A percentile compares a stretch with the other conserved stretches of the same genome.
phyloP scores from a whole-genome alignment of 1,139 yeast species.

The Yamadazyma dushanensis region DNA sequence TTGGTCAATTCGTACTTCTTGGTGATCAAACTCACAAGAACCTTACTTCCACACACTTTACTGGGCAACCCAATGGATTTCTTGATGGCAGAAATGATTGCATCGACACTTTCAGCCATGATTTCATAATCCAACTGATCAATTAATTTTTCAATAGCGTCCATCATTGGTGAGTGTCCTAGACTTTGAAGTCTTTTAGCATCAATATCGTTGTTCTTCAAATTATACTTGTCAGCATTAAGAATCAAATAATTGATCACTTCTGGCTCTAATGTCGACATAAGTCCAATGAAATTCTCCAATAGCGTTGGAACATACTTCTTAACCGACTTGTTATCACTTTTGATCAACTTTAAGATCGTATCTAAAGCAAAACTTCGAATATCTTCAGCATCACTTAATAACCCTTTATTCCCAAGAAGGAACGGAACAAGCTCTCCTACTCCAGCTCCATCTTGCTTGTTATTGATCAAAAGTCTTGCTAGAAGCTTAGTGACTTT shows the following conservation, averaged over 20 bases:
- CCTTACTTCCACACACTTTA: constrained; percentile 82
- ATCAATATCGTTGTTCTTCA: constrained; percentile 72
- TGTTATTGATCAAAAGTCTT: constrained; percentile 58
- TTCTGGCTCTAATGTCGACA: constrained; percentile 92
- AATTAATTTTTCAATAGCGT: constrained; percentile 72
- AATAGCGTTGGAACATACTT: constrained; percentile 71
- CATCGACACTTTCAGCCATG: constrained; percentile 53
- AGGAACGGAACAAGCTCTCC: constrained; percentile 73
- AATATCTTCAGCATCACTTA: constrained; percentile 86
- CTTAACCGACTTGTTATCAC: constrained; percentile 57
- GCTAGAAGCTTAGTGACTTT: constrained; percentile 69
- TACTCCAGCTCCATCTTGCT: constrained; percentile 44
- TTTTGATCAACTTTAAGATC: constrained; percentile 65
- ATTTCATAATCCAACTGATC: constrained; percentile 53
- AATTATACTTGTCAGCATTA: constrained; percentile 85
- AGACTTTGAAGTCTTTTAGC: constrained; percentile 72
- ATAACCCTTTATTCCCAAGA: constrained; percentile 73
- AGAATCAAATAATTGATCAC: constrained; percentile 80
- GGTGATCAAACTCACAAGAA: constrained; percentile 63
- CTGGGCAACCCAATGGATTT: constrained; percentile 88
- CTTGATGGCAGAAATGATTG: constrained; percentile 52
- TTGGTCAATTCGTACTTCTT: constrained; percentile 54
- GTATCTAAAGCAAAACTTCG: constrained; percentile 75
- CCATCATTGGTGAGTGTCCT: constrained; percentile 86
- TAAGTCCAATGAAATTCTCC: constrained; percentile 65